Conservation (phyloP, 2,329 filamentous ascomycete genomes). For the Beauveria medogensis region DNA sequence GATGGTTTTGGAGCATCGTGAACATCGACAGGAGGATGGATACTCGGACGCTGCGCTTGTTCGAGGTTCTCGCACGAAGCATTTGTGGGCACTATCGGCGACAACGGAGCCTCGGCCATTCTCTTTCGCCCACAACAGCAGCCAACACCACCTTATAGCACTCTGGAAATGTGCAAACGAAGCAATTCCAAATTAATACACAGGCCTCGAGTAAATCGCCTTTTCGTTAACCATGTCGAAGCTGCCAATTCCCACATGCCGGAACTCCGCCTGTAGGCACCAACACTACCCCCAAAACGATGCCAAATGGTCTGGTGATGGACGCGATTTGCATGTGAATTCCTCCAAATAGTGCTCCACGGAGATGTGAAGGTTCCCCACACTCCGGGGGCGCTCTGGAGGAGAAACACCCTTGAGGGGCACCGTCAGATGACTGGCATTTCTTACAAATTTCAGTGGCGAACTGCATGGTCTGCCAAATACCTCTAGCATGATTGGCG, state of each 20-base stretch:
- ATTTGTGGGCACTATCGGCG: not conserved
- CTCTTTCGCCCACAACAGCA: not conserved
- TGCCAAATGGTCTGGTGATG: not conserved
- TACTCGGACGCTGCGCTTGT: not conserved
- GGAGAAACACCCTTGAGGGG: not conserved
- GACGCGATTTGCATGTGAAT: constrained; percentile 2
- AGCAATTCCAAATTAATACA: not conserved
- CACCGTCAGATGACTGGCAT: constrained; percentile 7
- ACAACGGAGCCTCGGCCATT: constrained; percentile 7
- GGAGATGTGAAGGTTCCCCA: not conserved
- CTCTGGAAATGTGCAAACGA: not conserved
- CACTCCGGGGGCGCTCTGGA: not conserved
- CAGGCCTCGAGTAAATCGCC: not conserved
- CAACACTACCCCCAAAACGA: not conserved
- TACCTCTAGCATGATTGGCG: constrained; percentile 5
- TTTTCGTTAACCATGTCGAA: not conserved
- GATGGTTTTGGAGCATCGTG: not conserved
- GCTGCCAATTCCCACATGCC: constrained; percentile 5
- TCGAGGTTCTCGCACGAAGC: not conserved
- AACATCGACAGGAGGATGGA: not conserved
- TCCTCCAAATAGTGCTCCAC: not conserved
- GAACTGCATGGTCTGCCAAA: not conserved
- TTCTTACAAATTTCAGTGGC: not conserved
- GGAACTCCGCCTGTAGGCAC: not conserved
- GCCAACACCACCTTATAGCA: not conserved